Base-by-base conservation (phyloP, 176 grass and related monocot species). In the Bolboschoenus planiculmis region DNA sequence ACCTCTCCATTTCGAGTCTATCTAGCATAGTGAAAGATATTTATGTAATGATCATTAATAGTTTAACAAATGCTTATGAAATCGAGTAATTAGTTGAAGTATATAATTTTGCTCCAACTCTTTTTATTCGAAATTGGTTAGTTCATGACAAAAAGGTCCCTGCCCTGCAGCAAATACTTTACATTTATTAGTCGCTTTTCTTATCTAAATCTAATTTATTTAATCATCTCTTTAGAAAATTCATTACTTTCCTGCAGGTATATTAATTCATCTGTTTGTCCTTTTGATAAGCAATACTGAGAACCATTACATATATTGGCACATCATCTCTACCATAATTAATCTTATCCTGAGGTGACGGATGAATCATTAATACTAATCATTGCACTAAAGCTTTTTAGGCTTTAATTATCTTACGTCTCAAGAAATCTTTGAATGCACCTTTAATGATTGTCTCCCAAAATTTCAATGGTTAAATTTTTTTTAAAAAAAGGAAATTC, bases 1-100 rank as follows among this genome's bases (percentile, higher is more conserved):
- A 95, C 10, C 62, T 83, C 23, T 93, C 84, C 96, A 99, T 99
- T 4, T 87, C 89, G 48, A 86, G 67, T 65, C 70, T 93, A 66
- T 95, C 96, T 99, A 87, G 47, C 53, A 85, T 21, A 33, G 44
- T 51, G 42, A 47, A 76, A 50, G 26, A 76, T 10, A 76, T 4
- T 18, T 15, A 33, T 24, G 26, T 76, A 8, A 50, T 29, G 51
- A 31, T 50, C 5, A 76, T 50, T 33, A 50, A 76, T 76, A 48
- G 0, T 50, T 75, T 50, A 21, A 75, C 42, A 75, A 75, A 48
- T 75, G 11, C 40, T 50, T 10, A 48, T 29, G 24, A 27, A 48
- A 75, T 42, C 1, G 20, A 65, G 30, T 18, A 65, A 43, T 42
- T 43, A 24, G 13, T 71, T 4, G 20, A 43, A 21, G 35, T 43